Conservation (phyloP, 2,329 filamentous ascomycete species). For the Fonsecaea pugnacius region DNA sequence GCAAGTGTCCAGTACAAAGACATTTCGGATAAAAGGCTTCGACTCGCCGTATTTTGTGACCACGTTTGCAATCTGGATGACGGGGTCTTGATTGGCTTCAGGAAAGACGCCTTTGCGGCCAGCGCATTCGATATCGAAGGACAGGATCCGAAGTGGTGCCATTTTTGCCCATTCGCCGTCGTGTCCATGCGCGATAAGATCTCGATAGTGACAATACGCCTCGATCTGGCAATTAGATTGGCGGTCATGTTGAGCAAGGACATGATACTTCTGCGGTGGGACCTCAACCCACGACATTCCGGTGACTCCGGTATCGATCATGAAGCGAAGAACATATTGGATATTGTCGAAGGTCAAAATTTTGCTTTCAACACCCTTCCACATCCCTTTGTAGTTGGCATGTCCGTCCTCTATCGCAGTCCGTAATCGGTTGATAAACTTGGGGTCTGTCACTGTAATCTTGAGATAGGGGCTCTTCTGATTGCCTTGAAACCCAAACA, state of each 20-base stretch:
- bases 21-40: constrained; percentile 94
- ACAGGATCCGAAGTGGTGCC: constrained; percentile 88
- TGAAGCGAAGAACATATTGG: constrained; percentile 92
- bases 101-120: constrained; percentile 97
- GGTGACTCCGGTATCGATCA: constrained; percentile 92
- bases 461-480: constrained; percentile 89
- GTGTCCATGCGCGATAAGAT: constrained; percentile 83
- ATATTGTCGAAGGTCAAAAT: constrained; percentile 95
- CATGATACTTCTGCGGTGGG: constrained; percentile 71
- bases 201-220: constrained; percentile 77
- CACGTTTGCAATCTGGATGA: constrained; percentile 97
- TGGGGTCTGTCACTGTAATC: constrained; percentile 89
- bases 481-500: constrained; percentile 94
- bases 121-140: constrained; percentile 98
- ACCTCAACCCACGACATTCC: constrained; percentile 99
- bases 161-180: constrained; percentile 98
- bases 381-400: constrained; percentile 89
- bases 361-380: constrained; percentile 71
- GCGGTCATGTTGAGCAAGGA: constrained; percentile 67
- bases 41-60: constrained; percentile 93
- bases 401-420: constrained; percentile 72
- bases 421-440: constrained; percentile 76
- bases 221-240: constrained; percentile 98
- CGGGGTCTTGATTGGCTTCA: constrained; percentile 85
- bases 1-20: constrained; percentile 91